Percentiles rank a stretch among this genome's conserved stretches.
phyloP scores from a whole-genome alignment of 1,284 basidiomycete species.

The Hemileia vastatrix region DNA sequence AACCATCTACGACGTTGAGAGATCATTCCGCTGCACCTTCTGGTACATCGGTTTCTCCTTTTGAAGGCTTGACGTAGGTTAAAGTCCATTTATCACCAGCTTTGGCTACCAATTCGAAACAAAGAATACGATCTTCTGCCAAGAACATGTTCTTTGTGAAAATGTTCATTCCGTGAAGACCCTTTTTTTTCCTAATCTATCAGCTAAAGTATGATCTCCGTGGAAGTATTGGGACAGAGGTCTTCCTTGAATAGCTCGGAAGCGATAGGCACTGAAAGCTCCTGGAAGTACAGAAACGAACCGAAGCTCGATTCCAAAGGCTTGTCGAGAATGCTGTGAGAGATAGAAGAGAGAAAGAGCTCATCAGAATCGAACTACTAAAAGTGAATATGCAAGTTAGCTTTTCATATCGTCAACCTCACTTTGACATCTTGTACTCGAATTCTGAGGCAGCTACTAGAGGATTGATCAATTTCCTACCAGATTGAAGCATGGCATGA shows the following conservation, averaged over 20 bases:
- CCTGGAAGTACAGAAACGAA: conserved; percentile 85
- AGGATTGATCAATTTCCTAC: conserved; percentile 82
- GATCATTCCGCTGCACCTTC: conserved; percentile 82
- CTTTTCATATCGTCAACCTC: too few relatives aligned
- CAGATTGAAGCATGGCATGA: conserved; percentile 85
- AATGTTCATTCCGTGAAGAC: conserved; percentile 93
- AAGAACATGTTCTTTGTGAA: conserved; percentile 57
- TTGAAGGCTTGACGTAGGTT: conserved; percentile 87
- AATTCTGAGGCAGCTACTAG: conserved; percentile 57
- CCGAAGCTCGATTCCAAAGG: conserved; percentile 89
- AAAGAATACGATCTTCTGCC: conserved; percentile 60
- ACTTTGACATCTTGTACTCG: too few relatives aligned
- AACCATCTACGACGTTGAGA: conserved; percentile 90
- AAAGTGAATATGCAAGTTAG: too few relatives aligned
- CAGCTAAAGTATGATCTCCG: conserved; percentile 78
- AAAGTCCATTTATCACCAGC: conserved; percentile 68
- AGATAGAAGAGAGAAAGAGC: not conserved
- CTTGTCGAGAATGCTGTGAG: too few relatives aligned
- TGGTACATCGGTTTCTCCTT: conserved; percentile 69
- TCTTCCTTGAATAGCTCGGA: conserved; percentile 76
- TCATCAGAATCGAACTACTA: not conserved
- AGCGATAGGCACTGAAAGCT: conserved; percentile 90
- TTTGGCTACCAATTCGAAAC: conserved; percentile 92
- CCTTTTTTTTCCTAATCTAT: conserved; percentile 81
- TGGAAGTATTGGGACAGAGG: conserved; percentile 97